Evolutionary conservation across 257 asterid genomes (phyloP), one percentile per base, ranked within the genome.

Genomic region (Solanum etuberosum): DNA sequence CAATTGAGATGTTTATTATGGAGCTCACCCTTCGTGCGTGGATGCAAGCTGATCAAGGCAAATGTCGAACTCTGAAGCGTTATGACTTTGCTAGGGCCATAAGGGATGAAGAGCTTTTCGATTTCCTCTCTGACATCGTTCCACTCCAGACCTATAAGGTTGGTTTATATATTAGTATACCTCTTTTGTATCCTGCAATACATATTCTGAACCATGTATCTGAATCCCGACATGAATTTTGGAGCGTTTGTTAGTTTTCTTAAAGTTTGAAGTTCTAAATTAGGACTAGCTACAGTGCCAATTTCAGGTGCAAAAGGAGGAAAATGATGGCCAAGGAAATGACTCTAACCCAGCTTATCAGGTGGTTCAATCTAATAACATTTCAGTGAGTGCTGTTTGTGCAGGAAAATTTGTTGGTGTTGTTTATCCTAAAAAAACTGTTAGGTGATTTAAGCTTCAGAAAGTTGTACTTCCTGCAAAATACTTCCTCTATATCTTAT

Each of bases 11-110:
- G 29, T 88, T 92, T 18, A 82, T 92, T 9, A 76, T 87, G 88
- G 94, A 93, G 43, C 71, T 93, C 38, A 88, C 92, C 0, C 15
- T 83, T 7, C 90, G 92, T 13, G 90, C 93, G 7, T 93, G 93
- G 94, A 74, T 89, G 81, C 87, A 86, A 61, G 59, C 90, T 42
- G 87, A 90, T 21, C 65, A 87, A 48, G 88, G 72, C 3, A 29
- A 63, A 7, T 87, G 89, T 5, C 74, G 71, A 51, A 90, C 92
- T 11, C 43, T 92, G 11, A 90, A 87, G 57, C 92, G 87, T 21
- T 31, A 29, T 40, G 93, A 93, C 15, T 63, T 93, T 20, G 91
- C 90, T 6, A 80, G 81, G 82, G 95, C 94, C 21, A 84, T 90
- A 29, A 77, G 85, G 71, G 71, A 86, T 9, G 92, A 89, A 6